Evolutionary conservation across 2,329 filamentous ascomycete species (phyloP), one percentile per base, ranked within the genome.

Genomic region (Phyllosticta citrichinensis): DNA sequence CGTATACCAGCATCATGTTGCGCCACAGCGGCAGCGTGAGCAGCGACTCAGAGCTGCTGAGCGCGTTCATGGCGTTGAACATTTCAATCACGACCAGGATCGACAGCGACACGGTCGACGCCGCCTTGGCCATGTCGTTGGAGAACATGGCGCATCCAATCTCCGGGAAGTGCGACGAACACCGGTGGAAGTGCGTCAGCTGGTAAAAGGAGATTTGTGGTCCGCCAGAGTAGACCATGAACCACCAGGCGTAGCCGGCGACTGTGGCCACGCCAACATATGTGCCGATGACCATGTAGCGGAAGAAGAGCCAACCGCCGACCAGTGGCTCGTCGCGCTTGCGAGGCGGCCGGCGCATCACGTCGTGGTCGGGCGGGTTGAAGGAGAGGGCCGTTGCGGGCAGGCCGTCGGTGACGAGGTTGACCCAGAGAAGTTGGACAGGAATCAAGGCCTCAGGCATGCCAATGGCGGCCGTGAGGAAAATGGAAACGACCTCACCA

Each of bases 221-320:
- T 0, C 94, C 94, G 66, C 87, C 85, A 9, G 86, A 77, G 78
- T 97, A 93, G 80, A 88, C 96, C 88, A 99, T 92, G 81, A 97
- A 99, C 90, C 91, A 99, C 94, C 94, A 99, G n/a, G 91, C 93
- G 72, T 99, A 99, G 54, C 95, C 94, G 70, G 88, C 91, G 20
- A 99, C 95, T 3, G 94, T 99, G 59, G 94, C 94, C 51, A 91
- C 81, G 71, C 94, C 94, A 62, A 99, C 94, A 66, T 99, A 99
- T 9, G 86, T 91, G 64, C 94, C 94, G 68, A 99, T 94, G 56
- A 97, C 87, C 80, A 99, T 86, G 76, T 99, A 99, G 58, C 94
- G 87, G 83, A 97, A 91, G 80, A 99, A 97, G 50, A 99, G 79
- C 94, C 94, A 99, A 63, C 92, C 91, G 53, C 90, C 87, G 58